Base-by-base conservation (phyloP, 371 early-diverging fungal species). In the Dinochytrium kinnereticum region DNA sequence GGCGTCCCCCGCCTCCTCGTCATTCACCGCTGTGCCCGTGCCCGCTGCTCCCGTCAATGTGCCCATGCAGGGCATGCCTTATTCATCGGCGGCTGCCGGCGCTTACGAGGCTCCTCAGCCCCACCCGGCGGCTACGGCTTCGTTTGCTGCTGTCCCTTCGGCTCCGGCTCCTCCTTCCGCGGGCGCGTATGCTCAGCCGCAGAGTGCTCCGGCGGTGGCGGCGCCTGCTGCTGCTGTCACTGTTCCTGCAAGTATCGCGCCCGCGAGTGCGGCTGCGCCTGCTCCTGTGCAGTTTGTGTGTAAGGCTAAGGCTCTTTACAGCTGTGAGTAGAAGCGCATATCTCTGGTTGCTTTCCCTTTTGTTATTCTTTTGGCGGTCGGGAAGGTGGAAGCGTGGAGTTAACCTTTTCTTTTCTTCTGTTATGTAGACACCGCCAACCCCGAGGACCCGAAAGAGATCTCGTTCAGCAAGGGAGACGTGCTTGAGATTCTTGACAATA, bases 371-470 rank as follows among this genome's bases (percentile, higher is more conserved):
- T 30, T 74, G 68, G 68, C 72, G 19, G 61, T 13, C 66, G 33
- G 0, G 53, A 10, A 13, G 49, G 10, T 44, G 49, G 49, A 44
- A n/a, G n/a, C n/a, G n/a, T n/a, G n/a, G n/a, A n/a, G n/a, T n/a
- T n/a, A n/a, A n/a, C 44, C 19, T 44, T 44, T 44, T 44, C 19
- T 34, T 31, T 40, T 34, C 75, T 44, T 55, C 24, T 31, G 34
- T 30, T 57, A 38, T 69, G 7, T 44, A 71, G 65, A 82, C 70
- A 66, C 49, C 21, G 95, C 94, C 44, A 95, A 90, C 81, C 88
- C 92, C 0, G 92, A 93, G 51, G 98, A 98, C 81, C 92, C 93
- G n/a, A 93, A 92, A 73, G 98, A 98, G 81, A 80, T 98, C 7
- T 91, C 92, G 1, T 95, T 97, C 79, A 75, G 76, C n/a, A 96